These are phyloP conservation scores for Clavispora vitiphila DNA, from an alignment of 805 yeast species.

Conservation along the genomic window DNA sequence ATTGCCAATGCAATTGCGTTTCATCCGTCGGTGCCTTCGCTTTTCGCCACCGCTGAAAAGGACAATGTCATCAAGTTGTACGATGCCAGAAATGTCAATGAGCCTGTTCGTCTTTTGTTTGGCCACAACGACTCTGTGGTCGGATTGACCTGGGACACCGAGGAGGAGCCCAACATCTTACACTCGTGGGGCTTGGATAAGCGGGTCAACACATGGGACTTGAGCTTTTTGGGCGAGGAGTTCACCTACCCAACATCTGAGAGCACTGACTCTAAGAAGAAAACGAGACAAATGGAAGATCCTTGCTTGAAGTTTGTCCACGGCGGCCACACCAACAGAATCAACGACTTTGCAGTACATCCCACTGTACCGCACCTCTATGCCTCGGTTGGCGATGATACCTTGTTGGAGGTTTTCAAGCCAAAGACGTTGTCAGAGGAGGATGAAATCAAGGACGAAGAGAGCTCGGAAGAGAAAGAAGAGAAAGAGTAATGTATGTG, in stretches of 20 bases:
- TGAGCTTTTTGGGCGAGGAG: slow-evolving; percentile 53
- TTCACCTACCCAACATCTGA: slow-evolving; percentile 32
- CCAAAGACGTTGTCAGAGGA: slow-evolving; percentile 47
- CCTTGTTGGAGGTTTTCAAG: slow-evolving; percentile 71
- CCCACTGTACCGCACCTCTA: slow-evolving; percentile 53
- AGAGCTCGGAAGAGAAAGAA: slow-evolving; percentile 21
- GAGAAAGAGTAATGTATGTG: slow-evolving; percentile 8
- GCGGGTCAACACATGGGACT: slow-evolving; percentile 71
- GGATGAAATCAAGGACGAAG: slow-evolving; percentile 20
- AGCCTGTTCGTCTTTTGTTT: slow-evolving; percentile 57
- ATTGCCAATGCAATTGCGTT: slow-evolving; percentile 68
- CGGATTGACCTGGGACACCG: slow-evolving; percentile 45
- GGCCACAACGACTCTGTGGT: slow-evolving; percentile 53
- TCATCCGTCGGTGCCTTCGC: slow-evolving; percentile 48
- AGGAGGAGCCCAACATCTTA: slow-evolving; percentile 45
- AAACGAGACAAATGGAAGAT: slow-evolving; percentile 50
- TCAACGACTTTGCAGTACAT: slow-evolving; percentile 66
- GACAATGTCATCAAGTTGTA: slow-evolving; percentile 71
- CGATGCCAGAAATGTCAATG: slow-evolving; percentile 62
- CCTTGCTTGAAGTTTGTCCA: slow-evolving; percentile 77
- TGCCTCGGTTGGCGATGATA: slow-evolving; percentile 72
- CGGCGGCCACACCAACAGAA: slow-evolving; percentile 77
- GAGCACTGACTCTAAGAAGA: slow-evolving; percentile 43
- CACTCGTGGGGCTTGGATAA: slow-evolving; percentile 62
- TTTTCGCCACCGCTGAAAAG: slow-evolving; percentile 73